Conservation (phyloP, 1,139 yeast species). For the Kurtzmaniella quercitrusa region DNA sequence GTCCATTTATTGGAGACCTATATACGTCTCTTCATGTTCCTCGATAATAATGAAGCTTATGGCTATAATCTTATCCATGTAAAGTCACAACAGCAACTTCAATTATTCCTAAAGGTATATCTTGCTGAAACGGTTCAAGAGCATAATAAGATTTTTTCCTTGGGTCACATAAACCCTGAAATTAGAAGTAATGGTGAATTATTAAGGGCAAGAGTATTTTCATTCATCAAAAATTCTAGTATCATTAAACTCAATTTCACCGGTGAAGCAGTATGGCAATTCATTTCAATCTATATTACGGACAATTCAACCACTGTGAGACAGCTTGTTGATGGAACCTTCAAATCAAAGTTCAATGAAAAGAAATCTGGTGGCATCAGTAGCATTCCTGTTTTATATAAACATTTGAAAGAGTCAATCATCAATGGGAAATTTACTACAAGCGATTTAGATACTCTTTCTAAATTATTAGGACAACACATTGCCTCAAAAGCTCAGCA, state of each 20-base stretch:
- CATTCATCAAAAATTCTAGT: constrained; percentile 49
- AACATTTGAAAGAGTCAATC: constrained; percentile 38
- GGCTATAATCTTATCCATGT: constrained; percentile 32
- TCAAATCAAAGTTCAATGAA: constrained; percentile 44
- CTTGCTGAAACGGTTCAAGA: constrained; percentile 60
- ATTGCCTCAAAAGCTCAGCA: constrained; percentile 9
- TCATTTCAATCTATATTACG: constrained; percentile 48
- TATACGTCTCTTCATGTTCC: constrained; percentile 44
- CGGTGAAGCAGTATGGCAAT: constrained; percentile 62
- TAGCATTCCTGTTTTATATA: constrained; percentile 40
- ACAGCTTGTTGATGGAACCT: constrained; percentile 50
- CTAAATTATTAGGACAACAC: constrained; percentile 41
- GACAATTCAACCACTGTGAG: constrained; percentile 46
- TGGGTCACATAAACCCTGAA: constrained; percentile 69
- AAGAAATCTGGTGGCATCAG: constrained; percentile 49
- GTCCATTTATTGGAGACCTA: constrained; percentile 64
- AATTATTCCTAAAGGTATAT: constrained; percentile 51
- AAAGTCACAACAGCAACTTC: constrained; percentile 56
- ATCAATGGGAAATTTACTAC: constrained; percentile 41
- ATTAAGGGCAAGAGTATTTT: constrained; percentile 49
- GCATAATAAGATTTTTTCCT: constrained; percentile 52
- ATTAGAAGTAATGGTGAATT: constrained; percentile 48
- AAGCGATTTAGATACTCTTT: constrained; percentile 41
- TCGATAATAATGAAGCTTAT: constrained; percentile 29
- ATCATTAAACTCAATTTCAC: constrained; percentile 50